Percentiles rank a stretch among this genome's conserved stretches.
Evolutionary conservation across 2,329 filamentous ascomycete species (phyloP).

Genomic region (Corynespora cassiicola): DNA sequence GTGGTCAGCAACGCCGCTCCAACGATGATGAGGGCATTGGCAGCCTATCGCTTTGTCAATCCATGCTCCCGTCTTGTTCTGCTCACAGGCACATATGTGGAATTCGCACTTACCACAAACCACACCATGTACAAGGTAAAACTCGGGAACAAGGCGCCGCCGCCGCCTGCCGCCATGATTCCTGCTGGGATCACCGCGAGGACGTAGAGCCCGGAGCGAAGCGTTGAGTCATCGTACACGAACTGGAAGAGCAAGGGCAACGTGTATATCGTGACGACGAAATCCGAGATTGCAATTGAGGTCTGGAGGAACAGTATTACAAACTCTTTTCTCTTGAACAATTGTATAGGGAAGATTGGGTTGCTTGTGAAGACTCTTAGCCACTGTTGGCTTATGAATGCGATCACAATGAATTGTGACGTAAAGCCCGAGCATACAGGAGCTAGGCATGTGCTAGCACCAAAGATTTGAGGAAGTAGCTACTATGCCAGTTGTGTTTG

Average conservation of each 20-base stretch:
- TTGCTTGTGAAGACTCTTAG: too few relatives aligned
- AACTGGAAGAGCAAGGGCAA: slow-evolving; percentile 14
- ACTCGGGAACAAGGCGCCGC: slow-evolving; percentile 14
- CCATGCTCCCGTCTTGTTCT: too few relatives aligned
- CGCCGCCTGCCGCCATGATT: slow-evolving; percentile 11
- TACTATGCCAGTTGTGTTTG: slow-evolving; percentile 24
- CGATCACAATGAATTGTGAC: too few relatives aligned
- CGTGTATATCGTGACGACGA: slow-evolving; percentile 9
- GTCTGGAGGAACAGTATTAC: slow-evolving; percentile 5
- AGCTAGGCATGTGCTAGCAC: too few relatives aligned
- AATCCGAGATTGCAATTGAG: slow-evolving; percentile 5
- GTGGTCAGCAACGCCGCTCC: slow-evolving; percentile 13
- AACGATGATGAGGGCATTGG: slow-evolving; percentile 9
- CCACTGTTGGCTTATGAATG: too few relatives aligned
- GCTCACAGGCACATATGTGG: too few relatives aligned
- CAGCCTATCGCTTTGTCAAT: too few relatives aligned
- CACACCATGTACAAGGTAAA: slow-evolving; percentile 20
- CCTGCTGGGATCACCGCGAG: slow-evolving; percentile 18
- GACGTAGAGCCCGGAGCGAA: slow-evolving; percentile 17
- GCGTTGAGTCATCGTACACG: slow-evolving; percentile 5
- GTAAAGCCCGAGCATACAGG: too few relatives aligned
- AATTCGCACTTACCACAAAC: slow-evolving; percentile 18
- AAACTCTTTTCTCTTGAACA: too few relatives aligned
- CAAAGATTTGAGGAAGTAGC: too few relatives aligned
- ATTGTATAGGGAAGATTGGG: too few relatives aligned